Evolutionary conservation across 1,139 yeast species (phyloP), one percentile per base, ranked within the genome.

Genomic region (Blastobotrys illinoisensis): DNA sequence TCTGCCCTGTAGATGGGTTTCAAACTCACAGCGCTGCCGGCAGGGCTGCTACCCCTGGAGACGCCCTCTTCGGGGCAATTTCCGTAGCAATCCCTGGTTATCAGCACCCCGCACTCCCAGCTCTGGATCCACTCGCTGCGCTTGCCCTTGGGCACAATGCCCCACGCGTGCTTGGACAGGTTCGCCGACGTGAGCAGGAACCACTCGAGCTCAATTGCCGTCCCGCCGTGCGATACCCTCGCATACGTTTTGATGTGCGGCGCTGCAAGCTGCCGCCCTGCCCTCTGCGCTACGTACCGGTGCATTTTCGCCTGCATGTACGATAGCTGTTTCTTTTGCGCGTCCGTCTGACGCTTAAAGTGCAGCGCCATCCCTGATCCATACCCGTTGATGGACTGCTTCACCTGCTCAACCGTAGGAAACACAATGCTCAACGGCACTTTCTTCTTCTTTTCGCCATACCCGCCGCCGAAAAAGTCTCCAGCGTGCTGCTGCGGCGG

Each of bases 181-280:
- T 71, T 71, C 26, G 73, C 73, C 1, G 71, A 67, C 9, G 73
- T 70, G 43, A 70, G 56, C 26, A 71, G 61, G 16, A 65, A 48
- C 72, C 73, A 71, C 19, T 57, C 56, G 9, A 69, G 56, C 44
- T 52, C 54, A 32, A 32, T 13, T n/a, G 11, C 11, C 14, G 40
- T 32, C 3, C 40, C 6, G 26, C 57, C 59, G 24, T 53, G 6
- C 46, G 48, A 23, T 49, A 53, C 4, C 60, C 54, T 16, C 64
- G 64, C 52, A 62, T 68, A 71, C 1, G 74, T 70, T 57, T 71
- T 71, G 54, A 71, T 67, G 55, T 71, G 74, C 1, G 74, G 74
- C 24, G 71, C 69, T 11, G 69, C 67, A 16, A 67, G 52, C 16
- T 63, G 60, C 5, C 74, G 55, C 7, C 67, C 66, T 3, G 72